Percentiles rank a stretch among this genome's conserved stretches.
Evolutionary conservation across 2,329 filamentous ascomycete genomes (phyloP).

Genomic region (Aspergillus sp.): DNA sequence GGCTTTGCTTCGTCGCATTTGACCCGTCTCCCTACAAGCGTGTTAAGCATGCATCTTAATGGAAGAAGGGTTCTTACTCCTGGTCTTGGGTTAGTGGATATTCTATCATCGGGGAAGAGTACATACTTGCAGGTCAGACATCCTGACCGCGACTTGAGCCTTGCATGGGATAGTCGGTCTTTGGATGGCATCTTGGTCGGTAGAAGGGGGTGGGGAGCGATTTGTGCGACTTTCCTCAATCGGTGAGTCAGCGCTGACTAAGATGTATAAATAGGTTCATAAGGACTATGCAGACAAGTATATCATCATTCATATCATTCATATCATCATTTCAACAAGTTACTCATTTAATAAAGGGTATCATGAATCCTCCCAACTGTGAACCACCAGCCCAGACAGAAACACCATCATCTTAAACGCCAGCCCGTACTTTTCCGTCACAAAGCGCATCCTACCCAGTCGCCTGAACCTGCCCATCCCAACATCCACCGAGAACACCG

Average conservation of each 20-base stretch:
- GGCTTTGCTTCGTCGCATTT: not conserved
- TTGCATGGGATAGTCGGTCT: not conserved
- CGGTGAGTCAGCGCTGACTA: too few species aligned
- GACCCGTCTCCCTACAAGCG: not conserved
- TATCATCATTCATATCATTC: too few species aligned
- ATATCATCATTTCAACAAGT: too few species aligned
- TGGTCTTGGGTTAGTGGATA: not conserved
- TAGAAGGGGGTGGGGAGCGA: too few species aligned
- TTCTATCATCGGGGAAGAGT: not conserved
- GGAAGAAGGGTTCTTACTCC: not conserved
- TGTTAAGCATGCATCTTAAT: not conserved
- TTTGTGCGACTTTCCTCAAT: too few species aligned
- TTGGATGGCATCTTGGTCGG: not conserved
- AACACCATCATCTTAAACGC: slow-evolving; percentile 3
- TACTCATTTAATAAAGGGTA: too few species aligned
- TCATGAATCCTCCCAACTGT: not conserved
- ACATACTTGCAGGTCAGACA: not conserved
- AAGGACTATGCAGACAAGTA: too few species aligned
- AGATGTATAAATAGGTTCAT: too few species aligned
- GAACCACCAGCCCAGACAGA: not conserved
- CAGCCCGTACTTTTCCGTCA: not conserved
- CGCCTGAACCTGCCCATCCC: not conserved
- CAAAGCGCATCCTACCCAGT: not conserved
- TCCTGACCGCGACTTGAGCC: not conserved
- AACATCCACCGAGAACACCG: not conserved